phyloP scores from a whole-genome alignment of 805 yeast species.

The Saccharomycopsis fodiens region DNA sequence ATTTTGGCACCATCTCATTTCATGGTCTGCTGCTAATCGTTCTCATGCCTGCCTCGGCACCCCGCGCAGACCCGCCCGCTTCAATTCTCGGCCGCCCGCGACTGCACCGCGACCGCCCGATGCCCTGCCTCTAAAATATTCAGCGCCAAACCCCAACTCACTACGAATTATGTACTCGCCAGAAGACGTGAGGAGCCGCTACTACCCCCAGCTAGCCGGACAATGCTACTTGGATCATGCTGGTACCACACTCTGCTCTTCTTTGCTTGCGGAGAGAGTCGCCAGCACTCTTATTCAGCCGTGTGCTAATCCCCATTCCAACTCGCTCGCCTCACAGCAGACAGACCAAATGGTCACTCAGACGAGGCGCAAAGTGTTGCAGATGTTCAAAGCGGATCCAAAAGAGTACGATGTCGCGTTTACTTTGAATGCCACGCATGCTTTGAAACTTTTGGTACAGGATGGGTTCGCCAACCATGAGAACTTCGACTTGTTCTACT shows the following conservation, averaged over 20 bases:
- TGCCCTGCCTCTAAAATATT: no score
- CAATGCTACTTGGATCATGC: conserved; percentile 36
- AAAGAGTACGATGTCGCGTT: conserved; percentile 32
- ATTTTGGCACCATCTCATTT: no score
- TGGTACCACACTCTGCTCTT: conserved; percentile 33
- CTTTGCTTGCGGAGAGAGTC: conserved; percentile 24
- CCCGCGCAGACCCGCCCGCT: no score
- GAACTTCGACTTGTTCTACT: conserved; percentile 21
- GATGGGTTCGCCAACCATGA: conserved; percentile 23
- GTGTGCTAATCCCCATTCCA: conserved; percentile 38
- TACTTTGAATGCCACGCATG: conserved; percentile 35
- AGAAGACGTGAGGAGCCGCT: not conserved
- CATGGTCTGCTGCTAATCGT: no score
- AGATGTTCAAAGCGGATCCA: conserved; percentile 30
- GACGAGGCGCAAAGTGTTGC: conserved; percentile 27
- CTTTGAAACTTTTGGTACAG: conserved; percentile 30
- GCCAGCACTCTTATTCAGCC: conserved; percentile 23
- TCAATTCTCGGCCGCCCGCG: no score
- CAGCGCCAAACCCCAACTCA: no score
- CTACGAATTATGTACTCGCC: no score
- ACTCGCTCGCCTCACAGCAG: conserved; percentile 27
- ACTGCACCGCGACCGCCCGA: no score
- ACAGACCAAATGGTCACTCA: conserved; percentile 25
- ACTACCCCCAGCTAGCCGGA: not conserved
- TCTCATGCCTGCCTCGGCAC: no score